These are phyloP conservation scores for Pichia ethanolica DNA, from an alignment of 805 yeast species.

Conservation along the genomic window DNA sequence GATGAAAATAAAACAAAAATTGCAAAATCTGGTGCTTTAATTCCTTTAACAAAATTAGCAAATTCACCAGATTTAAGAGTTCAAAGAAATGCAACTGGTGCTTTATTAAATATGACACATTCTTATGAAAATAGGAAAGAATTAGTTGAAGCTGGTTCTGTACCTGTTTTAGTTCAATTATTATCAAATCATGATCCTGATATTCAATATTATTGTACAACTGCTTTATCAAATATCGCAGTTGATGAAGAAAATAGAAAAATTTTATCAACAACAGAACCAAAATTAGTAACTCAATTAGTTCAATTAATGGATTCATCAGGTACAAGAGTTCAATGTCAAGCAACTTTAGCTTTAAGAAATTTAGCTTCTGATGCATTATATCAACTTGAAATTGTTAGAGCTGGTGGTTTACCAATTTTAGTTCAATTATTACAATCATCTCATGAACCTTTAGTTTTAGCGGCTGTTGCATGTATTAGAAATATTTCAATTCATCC, in stretches of 20 bases:
- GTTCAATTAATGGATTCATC: constrained; percentile 90
- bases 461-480: constrained; percentile 97
- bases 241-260: constrained; percentile 90
- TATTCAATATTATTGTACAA: constrained; percentile 96
- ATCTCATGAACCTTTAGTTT: constrained; percentile 81
- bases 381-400: constrained; percentile 91
- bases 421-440: constrained; percentile 85
- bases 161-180: constrained; percentile 87
- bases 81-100: constrained; percentile 98
- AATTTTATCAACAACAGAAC: constrained; percentile 85
- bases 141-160: constrained; percentile 95
- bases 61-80: constrained; percentile 92
- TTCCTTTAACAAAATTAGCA: constrained; percentile 90
- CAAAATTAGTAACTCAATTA: constrained; percentile 79
- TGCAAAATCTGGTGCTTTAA: constrained; percentile 92
- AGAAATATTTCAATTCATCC: constrained; percentile 97
- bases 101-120: constrained; percentile 95
- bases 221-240: constrained; percentile 94
- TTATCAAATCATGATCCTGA: constrained; percentile 86
- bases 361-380: constrained; percentile 94
- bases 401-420: constrained; percentile 93
- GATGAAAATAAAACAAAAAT: constrained; percentile 95
- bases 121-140: constrained; percentile 94
- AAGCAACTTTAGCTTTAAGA: constrained; percentile 92
- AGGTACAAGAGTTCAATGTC: constrained; percentile 94